Conservation (phyloP, 805 yeast species). For the Saturnispora sanitii region DNA sequence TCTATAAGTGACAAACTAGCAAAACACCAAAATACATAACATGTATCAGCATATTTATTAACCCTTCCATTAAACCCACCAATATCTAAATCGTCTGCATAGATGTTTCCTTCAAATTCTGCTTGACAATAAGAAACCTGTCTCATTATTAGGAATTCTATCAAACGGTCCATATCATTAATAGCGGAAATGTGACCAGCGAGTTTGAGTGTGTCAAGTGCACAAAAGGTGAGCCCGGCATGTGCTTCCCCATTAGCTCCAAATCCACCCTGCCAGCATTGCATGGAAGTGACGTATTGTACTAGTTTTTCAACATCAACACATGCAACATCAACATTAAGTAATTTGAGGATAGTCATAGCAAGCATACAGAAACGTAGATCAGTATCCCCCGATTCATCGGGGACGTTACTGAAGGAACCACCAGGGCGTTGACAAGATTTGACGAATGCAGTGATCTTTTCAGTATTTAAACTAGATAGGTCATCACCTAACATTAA, state of each 20-base stretch:
- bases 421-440: constrained; percentile 56
- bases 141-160: constrained; percentile 54
- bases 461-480: constrained; percentile 29
- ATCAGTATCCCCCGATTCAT: constrained; percentile 45
- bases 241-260: constrained; percentile 61
- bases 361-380: constrained; percentile 71
- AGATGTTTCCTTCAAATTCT: constrained; percentile 22
- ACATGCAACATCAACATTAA: constrained; percentile 26
- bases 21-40: constrained; percentile 79
- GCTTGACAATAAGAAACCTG: constrained; percentile 35
- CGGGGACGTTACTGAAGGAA: constrained; percentile 38
- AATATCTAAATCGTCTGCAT: constrained; percentile 37
- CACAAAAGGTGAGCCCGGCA: constrained; percentile 84
- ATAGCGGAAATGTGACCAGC: constrained; percentile 19
- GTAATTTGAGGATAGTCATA: constrained; percentile 44
- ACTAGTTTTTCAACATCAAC: constrained; percentile 35
- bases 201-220: constrained; percentile 49
- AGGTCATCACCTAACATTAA: constrained; percentile 40
- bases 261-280: constrained; percentile 61
- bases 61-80: constrained; percentile 86
- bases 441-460: constrained; percentile 44
- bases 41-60: constrained; percentile 78
- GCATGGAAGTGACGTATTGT: constrained; percentile 28
- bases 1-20: constrained; percentile 44
- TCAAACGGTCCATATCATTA: constrained; percentile 27